Evolutionary conservation across 139 green algal genomes (phyloP).

Genomic region (Auxenochlorella pyrenoidosa): DNA sequence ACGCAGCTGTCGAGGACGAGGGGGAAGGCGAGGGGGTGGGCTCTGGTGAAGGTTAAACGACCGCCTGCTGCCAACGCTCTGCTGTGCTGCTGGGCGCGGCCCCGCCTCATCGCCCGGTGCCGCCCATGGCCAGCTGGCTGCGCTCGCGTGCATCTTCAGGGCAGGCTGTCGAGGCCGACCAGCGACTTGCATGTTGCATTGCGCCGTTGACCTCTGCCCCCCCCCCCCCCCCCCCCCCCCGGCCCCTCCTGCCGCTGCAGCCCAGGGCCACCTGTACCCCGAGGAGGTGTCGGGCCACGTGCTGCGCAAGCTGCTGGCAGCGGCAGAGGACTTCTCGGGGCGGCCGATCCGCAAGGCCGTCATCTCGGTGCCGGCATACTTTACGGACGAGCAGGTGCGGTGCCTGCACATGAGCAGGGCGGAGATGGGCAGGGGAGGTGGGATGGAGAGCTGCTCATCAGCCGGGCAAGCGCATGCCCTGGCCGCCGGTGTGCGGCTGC

Average conservation of each 20-base stretch:
- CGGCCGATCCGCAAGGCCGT: constrained; percentile 76
- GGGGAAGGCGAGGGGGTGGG: too few species aligned
- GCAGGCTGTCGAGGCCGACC: too few species aligned
- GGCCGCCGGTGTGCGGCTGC: neutral
- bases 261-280: constrained; percentile 58
- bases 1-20: neutral
- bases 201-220: too few species aligned
- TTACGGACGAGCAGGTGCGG: constrained; percentile 58
- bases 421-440: neutral
- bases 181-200: neutral
- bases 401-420: neutral
- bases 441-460: neutral
- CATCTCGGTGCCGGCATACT: constrained; percentile 94
- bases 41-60: too few species aligned
- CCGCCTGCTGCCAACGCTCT: too few species aligned
- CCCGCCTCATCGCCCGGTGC: neutral
- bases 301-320: constrained; percentile 68
- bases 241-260: neutral
- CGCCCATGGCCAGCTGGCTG: neutral
- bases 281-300: constrained; percentile 82
- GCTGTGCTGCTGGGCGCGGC: too few species aligned
- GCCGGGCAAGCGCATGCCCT: neutral
- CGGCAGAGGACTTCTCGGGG: constrained; percentile 54
- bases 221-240: too few species aligned
- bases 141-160: too few species aligned